Percentiles rank a stretch among this genome's conserved stretches.
Evolutionary conservation across 257 asterid species (phyloP).

Genomic region (Jasminum sambac): DNA sequence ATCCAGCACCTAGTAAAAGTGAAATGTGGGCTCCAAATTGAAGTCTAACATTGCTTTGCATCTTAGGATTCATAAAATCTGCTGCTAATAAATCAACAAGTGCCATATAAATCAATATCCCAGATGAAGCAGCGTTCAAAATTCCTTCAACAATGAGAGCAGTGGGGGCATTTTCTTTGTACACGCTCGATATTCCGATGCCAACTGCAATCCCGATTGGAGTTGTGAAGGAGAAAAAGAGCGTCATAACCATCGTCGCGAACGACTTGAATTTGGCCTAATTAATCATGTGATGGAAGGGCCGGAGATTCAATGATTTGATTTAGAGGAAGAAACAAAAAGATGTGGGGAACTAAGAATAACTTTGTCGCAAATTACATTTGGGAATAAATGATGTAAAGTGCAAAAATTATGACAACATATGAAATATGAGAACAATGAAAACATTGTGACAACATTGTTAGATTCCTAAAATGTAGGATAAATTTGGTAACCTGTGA

Average conservation of each 20-base stretch:
- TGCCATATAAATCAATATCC: constrained; percentile 64
- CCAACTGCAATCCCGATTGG: constrained; percentile 59
- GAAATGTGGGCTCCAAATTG: constrained; percentile 53
- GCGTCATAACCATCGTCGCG: constrained; percentile 49
- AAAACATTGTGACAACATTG: constrained; percentile 39
- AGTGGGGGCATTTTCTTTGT: too few relatives aligned
- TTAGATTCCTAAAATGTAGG: constrained; percentile 26
- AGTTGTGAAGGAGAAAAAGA: constrained; percentile 57
- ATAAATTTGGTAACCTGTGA: constrained; percentile 48
- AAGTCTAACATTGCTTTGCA: constrained; percentile 53
- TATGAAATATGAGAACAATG: constrained; percentile 28
- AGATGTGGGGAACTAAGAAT: constrained; percentile 28
- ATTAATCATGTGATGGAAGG: not conserved
- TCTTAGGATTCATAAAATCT: constrained; percentile 56
- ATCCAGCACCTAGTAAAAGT: constrained; percentile 54
- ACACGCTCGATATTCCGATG: constrained; percentile 48
- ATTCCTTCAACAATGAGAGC: too few relatives aligned
- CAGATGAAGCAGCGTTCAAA: constrained; percentile 58
- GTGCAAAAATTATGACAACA: constrained; percentile 23
- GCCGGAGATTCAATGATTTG: too few relatives aligned
- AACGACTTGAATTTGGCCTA: constrained; percentile 57
- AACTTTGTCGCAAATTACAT: constrained; percentile 26
- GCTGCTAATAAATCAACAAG: too few relatives aligned
- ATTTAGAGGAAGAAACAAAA: not conserved
- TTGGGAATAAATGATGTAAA: constrained; percentile 24